phyloP scores from a whole-genome alignment of 495 filamentous ascomycete species.

The Xylaria cubensis region DNA sequence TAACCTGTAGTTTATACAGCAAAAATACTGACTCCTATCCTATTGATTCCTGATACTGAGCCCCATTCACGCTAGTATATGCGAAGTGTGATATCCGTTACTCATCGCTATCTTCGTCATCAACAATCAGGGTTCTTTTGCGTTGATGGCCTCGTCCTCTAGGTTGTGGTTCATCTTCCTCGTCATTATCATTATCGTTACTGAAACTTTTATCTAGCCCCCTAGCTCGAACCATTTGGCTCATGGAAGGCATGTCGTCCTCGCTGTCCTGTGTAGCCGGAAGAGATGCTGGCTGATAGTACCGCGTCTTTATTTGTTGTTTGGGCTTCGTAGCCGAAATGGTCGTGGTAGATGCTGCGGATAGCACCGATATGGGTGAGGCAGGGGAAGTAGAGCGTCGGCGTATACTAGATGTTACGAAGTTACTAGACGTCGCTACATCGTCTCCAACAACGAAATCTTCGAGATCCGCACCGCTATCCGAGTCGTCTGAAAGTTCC shows the following conservation, averaged over 20 bases:
- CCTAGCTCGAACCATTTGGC: constrained; percentile 36
- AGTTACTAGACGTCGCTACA: constrained; percentile 46
- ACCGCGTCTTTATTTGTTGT: constrained; percentile 33
- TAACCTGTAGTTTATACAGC: not conserved
- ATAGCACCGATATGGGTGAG: constrained; percentile 31
- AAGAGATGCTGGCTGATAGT: constrained; percentile 44
- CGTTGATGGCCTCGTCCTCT: constrained; percentile 9
- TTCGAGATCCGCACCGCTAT: constrained; percentile 52
- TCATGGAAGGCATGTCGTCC: constrained; percentile 48
- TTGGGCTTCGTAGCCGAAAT: not conserved
- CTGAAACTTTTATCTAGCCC: not conserved
- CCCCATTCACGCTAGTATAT: constrained; percentile 15
- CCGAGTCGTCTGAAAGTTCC: constrained; percentile 52
- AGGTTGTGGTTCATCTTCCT: constrained; percentile 29
- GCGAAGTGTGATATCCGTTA: constrained; percentile 14
- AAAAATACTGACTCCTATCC: not conserved
- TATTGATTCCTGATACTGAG: not conserved
- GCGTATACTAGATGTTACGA: constrained; percentile 30
- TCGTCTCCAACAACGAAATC: constrained; percentile 55
- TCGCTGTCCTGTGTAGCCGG: constrained; percentile 41
- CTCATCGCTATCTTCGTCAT: constrained; percentile 27
- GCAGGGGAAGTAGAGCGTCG: constrained; percentile 42
- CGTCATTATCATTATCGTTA: constrained; percentile 36
- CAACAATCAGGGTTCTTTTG: constrained; percentile 14
- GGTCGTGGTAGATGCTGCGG: constrained; percentile 23